Conservation (phyloP, 2,329 filamentous ascomycete genomes). For the Pseudocercospora crystallina region DNA sequence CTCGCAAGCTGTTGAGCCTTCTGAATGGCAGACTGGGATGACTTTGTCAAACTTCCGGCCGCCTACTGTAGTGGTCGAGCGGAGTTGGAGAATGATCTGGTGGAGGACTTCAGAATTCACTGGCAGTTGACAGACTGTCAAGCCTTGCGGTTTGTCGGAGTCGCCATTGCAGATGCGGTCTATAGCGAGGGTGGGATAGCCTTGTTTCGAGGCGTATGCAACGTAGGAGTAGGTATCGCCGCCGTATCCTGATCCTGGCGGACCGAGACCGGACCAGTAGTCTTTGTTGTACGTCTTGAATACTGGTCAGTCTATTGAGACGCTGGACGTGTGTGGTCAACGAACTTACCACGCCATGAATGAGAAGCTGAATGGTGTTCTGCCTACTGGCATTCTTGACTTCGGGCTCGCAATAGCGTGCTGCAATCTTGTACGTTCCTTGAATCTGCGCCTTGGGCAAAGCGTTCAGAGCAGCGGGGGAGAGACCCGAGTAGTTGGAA, state of each 20-base stretch:
- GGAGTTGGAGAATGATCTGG: too few species aligned
- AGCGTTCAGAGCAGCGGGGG: too few species aligned
- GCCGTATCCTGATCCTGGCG: background rate
- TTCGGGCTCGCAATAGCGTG: too few species aligned
- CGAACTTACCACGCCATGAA: background rate
- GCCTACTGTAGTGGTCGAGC: too few species aligned
- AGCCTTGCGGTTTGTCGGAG: background rate
- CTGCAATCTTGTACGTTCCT: too few species aligned
- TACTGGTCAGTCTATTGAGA: background rate
- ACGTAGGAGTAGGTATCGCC: background rate
- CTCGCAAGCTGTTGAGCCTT: too few species aligned
- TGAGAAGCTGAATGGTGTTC: conserved; percentile 2
- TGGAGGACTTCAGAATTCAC: background rate
- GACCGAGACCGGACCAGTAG: conserved; percentile 1
- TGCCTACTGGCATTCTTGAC: background rate
- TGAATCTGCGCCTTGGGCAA: too few species aligned
- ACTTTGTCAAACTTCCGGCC: too few species aligned
- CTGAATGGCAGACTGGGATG: too few species aligned
- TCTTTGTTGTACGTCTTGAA: background rate
- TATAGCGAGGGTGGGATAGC: conserved; percentile 3
- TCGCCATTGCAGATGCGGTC: conserved; percentile 2
- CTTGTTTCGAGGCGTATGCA: background rate
- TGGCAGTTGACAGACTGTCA: background rate
- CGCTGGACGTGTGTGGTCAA: too few species aligned
- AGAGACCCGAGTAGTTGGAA: too few species aligned